phyloP scores from a whole-genome alignment of 345 rosid species.

The Aquilaria sinensis region DNA sequence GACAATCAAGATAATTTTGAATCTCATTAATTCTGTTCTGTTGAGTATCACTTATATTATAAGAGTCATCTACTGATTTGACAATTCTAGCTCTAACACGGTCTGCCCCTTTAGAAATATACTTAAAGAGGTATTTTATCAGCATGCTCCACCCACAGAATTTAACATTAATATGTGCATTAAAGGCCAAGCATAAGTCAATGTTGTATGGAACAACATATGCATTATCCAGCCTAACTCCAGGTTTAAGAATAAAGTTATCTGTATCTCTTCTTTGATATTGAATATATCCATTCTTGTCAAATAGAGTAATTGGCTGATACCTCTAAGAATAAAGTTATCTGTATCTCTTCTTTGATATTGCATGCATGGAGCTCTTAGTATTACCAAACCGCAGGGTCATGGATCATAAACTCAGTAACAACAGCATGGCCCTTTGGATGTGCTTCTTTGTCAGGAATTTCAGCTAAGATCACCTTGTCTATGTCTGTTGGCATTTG shows the following conservation, averaged over 20 bases:
- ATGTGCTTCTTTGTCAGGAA: not conserved
- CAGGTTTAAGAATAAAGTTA: not conserved
- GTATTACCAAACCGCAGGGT: not conserved
- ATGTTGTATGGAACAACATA: conserved; percentile 6
- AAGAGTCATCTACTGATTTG: not conserved
- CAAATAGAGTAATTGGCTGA: not conserved
- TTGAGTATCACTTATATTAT: too few species aligned
- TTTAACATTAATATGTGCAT: conserved; percentile 10
- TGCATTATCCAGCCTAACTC: not conserved
- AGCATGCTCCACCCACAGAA: not conserved
- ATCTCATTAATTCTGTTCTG: not conserved
- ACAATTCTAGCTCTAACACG: not conserved
- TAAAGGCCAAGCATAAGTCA: not conserved
- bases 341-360: too few species aligned
- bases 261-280: not conserved
- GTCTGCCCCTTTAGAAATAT: conserved; percentile 1
- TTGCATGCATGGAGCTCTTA: not conserved
- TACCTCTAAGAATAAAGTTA: too few species aligned
- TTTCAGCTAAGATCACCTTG: not conserved
- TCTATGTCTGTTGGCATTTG: not conserved
- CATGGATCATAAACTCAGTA: not conserved
- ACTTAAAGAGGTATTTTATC: conserved; percentile 3
- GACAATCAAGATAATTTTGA: not conserved
- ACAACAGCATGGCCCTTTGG: not conserved
- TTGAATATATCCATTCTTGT: not conserved